Base-by-base conservation (phyloP, 768 basidiomycete species). In the Kwoniella mangroviensis region DNA sequence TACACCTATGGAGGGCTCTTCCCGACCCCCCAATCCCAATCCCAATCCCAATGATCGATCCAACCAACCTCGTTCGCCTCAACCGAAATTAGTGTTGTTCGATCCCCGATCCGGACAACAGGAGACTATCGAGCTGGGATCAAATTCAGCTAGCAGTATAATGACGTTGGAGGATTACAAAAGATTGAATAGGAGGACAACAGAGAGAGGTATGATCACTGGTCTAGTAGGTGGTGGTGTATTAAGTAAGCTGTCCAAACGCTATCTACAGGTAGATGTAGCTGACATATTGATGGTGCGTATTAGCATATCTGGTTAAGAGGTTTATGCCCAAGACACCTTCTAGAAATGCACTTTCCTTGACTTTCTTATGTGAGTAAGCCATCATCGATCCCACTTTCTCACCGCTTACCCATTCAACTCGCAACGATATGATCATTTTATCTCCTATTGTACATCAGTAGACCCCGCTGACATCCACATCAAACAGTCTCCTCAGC, bases 111-210 rank as follows among this genome's bases (percentile, higher is more conserved):
- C 68, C 10, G 68, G 68, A 19, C 34, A 63, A 28, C 56, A 56
- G 41, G 68, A 69, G 56, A 64, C 63, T 43, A 69, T 69, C 42
- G 68, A 69, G 10, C 56, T 69, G 12, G 56, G 56, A 22, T 68
- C 67, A 40, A 62, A 62, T 12, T 68, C 67, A 40, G 68, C 68
- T 12, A 56, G 53, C n/a, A 69, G 68, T 55, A 60, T 72, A 17
- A 41, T 69, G 52, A 73, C 68, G 2, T 40, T 73, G 63, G 68
- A 69, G 5, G 72, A 73, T 49, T 73, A 73, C 52, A 73, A 73
- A 53, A 28, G 68, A 53, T 40, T 73, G 12, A 73, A 63, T 63
- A 34, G 45, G 40, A 34, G 70, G 41, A 68, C 69, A 15, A 70
- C 64, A 15, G 70, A 70, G 43, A 71, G 52, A 42, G 73, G 73